Conservation (phyloP, 805 yeast genomes). For the Saccharomycopsis sp. region DNA sequence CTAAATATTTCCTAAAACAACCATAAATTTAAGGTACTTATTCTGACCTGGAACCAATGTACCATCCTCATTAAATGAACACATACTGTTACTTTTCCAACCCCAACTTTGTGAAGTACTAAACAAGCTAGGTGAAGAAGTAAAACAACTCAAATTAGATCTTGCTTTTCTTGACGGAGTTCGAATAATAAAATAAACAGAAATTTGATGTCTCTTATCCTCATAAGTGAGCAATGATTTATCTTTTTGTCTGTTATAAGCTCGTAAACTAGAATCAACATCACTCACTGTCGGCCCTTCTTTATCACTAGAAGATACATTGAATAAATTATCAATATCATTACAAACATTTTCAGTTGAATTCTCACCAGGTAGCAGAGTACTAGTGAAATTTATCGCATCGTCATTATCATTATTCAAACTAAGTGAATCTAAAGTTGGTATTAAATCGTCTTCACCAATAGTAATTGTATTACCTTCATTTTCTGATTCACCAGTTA, state of each 20-base stretch:
- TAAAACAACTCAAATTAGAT: slow-evolving; percentile 43
- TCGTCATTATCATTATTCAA: background rate
- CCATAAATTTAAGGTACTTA: slow-evolving; percentile 41
- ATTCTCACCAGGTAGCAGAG: background rate
- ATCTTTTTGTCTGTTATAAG: slow-evolving; percentile 15
- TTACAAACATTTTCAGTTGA: background rate
- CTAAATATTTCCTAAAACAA: slow-evolving; percentile 40
- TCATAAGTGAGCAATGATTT: slow-evolving; percentile 35
- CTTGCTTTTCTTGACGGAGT: slow-evolving; percentile 44
- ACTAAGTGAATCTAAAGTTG: slow-evolving; percentile 8
- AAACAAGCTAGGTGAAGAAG: slow-evolving; percentile 49
- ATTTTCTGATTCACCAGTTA: background rate
- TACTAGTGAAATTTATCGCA: background rate
- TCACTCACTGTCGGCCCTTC: slow-evolving; percentile 18
- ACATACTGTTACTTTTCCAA: slow-evolving; percentile 51
- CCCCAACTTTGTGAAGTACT: slow-evolving; percentile 55
- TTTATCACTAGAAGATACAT: background rate
- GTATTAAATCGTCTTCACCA: slow-evolving; percentile 12
- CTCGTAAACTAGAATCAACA: slow-evolving; percentile 21
- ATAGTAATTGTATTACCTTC: slow-evolving; percentile 3
- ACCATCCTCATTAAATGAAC: slow-evolving; percentile 44
- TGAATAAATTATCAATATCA: background rate
- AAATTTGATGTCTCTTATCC: slow-evolving; percentile 39
- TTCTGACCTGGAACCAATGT: slow-evolving; percentile 37
- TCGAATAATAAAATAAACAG: slow-evolving; percentile 46